These are phyloP conservation scores for Artemisia tridentata DNA, from an alignment of 129 eudicot genomes.

Conservation along the genomic window DNA sequence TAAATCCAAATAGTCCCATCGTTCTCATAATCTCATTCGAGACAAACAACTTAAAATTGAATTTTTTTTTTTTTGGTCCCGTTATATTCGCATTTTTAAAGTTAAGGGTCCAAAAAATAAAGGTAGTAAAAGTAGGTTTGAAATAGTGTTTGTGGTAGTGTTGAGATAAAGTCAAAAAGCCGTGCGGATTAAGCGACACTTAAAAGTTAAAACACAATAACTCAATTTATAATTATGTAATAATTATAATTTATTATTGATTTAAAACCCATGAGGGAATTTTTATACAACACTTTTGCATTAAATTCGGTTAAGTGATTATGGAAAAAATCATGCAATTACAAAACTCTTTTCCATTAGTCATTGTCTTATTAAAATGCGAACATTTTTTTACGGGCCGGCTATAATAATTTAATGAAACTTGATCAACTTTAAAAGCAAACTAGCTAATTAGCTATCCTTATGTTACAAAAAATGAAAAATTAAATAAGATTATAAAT, in stretches of 20 bases:
- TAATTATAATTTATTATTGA: not conserved
- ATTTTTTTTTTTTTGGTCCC: not conserved
- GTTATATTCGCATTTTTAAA: not conserved
- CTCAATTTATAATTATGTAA: not conserved
- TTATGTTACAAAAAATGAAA: too few relatives aligned
- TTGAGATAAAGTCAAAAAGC: constrained; percentile 9
- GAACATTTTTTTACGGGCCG: not conserved
- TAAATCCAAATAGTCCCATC: too few relatives aligned
- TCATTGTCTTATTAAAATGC: not conserved
- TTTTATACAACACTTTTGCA: not conserved
- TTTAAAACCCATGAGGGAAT: not conserved
- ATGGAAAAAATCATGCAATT: not conserved
- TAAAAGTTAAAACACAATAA: not conserved
- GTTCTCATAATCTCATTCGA: too few relatives aligned
- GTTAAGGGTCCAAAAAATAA: not conserved
- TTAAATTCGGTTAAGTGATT: not conserved
- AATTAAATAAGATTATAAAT: too few relatives aligned
- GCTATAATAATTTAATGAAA: not conserved
- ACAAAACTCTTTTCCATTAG: not conserved
- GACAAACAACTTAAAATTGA: too few relatives aligned
- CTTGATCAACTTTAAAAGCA: not conserved
- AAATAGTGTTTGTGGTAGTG: not conserved
- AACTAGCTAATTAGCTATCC: not conserved
- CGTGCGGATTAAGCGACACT: constrained; percentile 10
- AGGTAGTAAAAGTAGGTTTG: constrained; percentile 8